These are phyloP conservation scores for Plantago rigida DNA, from an alignment of 305 asterid species.

Conservation along the genomic window DNA sequence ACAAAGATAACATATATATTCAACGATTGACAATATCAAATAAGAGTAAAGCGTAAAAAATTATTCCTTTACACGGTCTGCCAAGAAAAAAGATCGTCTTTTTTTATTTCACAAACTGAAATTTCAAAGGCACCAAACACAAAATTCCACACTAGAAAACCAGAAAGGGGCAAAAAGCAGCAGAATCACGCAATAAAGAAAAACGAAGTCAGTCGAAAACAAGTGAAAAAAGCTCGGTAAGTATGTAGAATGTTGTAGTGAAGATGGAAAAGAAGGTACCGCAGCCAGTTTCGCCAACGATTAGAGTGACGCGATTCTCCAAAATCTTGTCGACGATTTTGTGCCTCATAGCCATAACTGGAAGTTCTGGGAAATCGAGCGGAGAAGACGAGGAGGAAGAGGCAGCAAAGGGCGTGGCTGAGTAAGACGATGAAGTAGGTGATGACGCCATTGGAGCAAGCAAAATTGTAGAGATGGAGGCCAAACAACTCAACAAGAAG, in stretches of 20 bases:
- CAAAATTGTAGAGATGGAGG: not conserved
- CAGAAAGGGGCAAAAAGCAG: no score
- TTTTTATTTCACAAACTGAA: no score
- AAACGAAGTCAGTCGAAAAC: not conserved
- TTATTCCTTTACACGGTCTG: no score
- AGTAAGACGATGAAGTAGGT: not conserved
- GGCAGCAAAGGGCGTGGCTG: conserved; percentile 28
- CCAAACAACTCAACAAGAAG: no score
- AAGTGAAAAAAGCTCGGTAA: not conserved
- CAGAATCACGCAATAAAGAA: not conserved
- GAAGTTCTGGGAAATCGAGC: conserved; percentile 44
- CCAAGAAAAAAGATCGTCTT: no score
- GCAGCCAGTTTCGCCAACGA: conserved; percentile 89
- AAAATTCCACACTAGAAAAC: no score
- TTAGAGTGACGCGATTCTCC: conserved; percentile 79
- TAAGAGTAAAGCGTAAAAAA: no score
- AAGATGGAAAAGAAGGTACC: conserved; percentile 32
- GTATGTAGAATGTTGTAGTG: not conserved
- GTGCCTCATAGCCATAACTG: conserved; percentile 45
- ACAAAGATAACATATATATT: no score
- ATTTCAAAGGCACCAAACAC: no score
- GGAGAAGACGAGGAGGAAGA: conserved; percentile 37
- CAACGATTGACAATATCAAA: no score
- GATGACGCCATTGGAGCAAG: conserved; percentile 40
- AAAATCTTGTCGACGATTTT: conserved; percentile 64